Percentiles rank a stretch among this genome's conserved stretches.
These are phyloP conservation scores for Aspergillus egyptiacus DNA, from an alignment of 495 filamentous ascomycete species.

Conservation along the genomic window DNA sequence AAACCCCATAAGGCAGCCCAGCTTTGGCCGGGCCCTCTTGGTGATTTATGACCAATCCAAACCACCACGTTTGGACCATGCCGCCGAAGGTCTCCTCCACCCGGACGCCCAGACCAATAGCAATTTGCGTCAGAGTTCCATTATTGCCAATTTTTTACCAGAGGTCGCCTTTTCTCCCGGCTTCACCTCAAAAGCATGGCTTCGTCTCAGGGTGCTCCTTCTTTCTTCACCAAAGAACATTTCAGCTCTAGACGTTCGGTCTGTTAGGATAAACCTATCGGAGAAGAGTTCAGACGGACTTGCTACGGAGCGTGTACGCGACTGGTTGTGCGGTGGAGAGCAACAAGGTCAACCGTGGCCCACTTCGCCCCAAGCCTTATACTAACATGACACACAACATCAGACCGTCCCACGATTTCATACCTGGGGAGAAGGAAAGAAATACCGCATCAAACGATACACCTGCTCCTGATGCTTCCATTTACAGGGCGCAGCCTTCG, in stretches of 20 bases:
- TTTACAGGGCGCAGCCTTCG: neutral
- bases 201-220: neutral
- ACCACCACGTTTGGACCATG: slow-evolving; percentile 1
- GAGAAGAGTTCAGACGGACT: neutral
- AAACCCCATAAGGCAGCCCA: slow-evolving; percentile 3
- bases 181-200: neutral
- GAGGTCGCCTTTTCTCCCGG: neutral
- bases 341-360: slow-evolving; percentile 18
- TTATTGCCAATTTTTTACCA: slow-evolving; percentile 1
- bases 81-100: slow-evolving; percentile 6
- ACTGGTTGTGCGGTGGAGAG: slow-evolving; percentile 8
- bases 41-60: slow-evolving; percentile 11
- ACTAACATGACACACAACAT: slow-evolving; percentile 19
- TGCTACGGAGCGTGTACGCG: neutral
- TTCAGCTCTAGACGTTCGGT: neutral
- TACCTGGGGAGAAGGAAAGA: slow-evolving; percentile 1
- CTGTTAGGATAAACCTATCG: neutral
- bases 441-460: neutral
- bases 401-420: slow-evolving; percentile 1
- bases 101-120: slow-evolving; percentile 9
- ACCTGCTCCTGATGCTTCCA: neutral
- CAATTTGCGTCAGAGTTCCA: neutral
- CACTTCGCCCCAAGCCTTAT: slow-evolving; percentile 11
- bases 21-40: no score
- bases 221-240: no score